Evolutionary conservation across 2,329 filamentous ascomycete species (phyloP).

Genomic region (Alternaria rosae): DNA sequence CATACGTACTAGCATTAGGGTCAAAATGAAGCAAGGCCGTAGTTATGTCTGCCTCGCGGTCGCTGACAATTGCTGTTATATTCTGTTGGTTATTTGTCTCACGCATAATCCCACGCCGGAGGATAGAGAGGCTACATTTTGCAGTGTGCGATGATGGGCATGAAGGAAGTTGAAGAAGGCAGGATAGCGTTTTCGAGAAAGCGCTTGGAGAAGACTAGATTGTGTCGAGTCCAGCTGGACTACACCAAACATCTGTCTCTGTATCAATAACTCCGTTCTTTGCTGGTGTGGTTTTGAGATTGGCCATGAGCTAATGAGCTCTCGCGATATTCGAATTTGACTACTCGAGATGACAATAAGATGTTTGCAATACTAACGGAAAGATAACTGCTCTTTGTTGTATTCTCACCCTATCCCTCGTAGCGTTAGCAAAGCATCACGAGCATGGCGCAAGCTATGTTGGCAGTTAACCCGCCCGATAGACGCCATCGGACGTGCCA

Average conservation of each 20-base stretch:
- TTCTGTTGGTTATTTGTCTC: background rate
- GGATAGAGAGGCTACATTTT: background rate
- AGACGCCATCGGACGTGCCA: background rate
- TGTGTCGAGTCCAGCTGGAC: too few relatives aligned
- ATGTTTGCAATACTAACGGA: too few relatives aligned
- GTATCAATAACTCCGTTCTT: background rate
- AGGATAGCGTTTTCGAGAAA: background rate
- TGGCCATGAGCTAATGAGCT: background rate
- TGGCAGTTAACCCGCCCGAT: background rate
- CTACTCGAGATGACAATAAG: too few relatives aligned
- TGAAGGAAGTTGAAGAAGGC: background rate
- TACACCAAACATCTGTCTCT: background rate
- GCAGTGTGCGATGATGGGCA: background rate
- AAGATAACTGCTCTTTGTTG: background rate
- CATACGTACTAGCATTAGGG: background rate
- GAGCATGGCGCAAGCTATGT: background rate
- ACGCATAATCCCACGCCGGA: fast-evolving
- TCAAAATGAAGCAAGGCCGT: background rate
- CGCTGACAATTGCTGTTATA: background rate
- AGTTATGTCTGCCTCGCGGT: background rate
- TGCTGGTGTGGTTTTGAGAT: background rate
- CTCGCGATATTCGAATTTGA: background rate
- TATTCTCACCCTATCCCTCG: background rate
- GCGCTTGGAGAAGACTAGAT: background rate
- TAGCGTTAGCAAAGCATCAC: background rate